Conservation (phyloP, 2,329 filamentous ascomycete species). For the Hypoxylon sp. region DNA sequence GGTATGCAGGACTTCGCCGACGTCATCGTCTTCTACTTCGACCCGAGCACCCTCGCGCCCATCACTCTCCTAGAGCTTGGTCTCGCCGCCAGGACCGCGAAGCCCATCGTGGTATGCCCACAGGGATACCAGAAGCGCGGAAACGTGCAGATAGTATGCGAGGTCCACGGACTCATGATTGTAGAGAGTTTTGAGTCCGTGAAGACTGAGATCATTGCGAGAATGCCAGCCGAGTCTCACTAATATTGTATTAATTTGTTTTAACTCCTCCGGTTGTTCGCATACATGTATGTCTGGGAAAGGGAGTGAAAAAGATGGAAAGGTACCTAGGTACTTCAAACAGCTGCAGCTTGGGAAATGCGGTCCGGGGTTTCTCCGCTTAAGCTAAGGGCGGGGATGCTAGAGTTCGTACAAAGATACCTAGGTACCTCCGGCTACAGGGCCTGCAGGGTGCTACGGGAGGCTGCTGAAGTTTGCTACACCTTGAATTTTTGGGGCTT, state of each 20-base stretch:
- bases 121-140: slow-evolving; percentile 64
- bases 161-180: slow-evolving; percentile 54
- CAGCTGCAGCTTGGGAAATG: background rate
- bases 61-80: slow-evolving; percentile 69
- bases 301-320: too few relatives aligned
- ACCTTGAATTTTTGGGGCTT: too few relatives aligned
- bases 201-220: slow-evolving; percentile 46
- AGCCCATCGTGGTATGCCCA: slow-evolving; percentile 62
- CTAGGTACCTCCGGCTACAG: too few relatives aligned
- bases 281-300: too few relatives aligned
- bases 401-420: too few relatives aligned
- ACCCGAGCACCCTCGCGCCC: slow-evolving; percentile 59
- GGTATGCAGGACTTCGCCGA: slow-evolving; percentile 60
- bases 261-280: too few relatives aligned
- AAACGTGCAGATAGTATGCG: slow-evolving; percentile 66
- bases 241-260: background rate
- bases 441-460: background rate
- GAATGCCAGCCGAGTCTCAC: slow-evolving; percentile 35
- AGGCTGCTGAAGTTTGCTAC: background rate
- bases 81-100: slow-evolving; percentile 53
- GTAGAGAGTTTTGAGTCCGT: slow-evolving; percentile 54
- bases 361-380: slow-evolving; percentile 26
- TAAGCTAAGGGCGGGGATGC: too few relatives aligned
- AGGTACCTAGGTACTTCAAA: background rate
- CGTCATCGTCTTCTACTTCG: slow-evolving; percentile 65